phyloP scores from a whole-genome alignment of 176 grass and related monocot species.

The Tillandsia fasciculata region DNA sequence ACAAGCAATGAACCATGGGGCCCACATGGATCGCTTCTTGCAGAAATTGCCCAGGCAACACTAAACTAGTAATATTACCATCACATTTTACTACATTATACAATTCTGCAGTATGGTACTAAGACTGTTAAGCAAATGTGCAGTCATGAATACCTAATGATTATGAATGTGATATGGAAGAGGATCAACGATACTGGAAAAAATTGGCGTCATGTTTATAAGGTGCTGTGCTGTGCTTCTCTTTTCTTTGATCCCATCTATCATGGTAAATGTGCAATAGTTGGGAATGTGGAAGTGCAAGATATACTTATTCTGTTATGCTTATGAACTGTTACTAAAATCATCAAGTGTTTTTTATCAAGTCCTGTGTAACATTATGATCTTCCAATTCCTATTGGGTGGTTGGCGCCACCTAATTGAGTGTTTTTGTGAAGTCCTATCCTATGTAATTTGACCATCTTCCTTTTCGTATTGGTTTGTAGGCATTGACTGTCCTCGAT shows the following conservation, averaged over 20 bases:
- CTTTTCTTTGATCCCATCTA: conserved; percentile 1
- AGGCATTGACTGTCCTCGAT: conserved; percentile 91
- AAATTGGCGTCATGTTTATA: conserved; percentile 99
- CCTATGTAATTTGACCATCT: neutral
- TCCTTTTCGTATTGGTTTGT: neutral
- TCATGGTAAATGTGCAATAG: neutral
- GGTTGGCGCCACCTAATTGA: neutral
- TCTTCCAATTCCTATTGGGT: neutral
- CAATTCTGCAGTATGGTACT: neutral
- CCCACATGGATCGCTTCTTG: conserved; percentile 82
- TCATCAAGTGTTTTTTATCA: neutral
- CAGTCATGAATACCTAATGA: conserved; percentile 95
- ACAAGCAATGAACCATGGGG: conserved; percentile 99
- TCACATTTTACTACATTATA: neutral
- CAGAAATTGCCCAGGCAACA: conserved; percentile 78
- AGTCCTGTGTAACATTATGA: neutral
- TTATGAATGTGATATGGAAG: conserved; percentile 98
- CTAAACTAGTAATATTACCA: conserved; percentile 55
- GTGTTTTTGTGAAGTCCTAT: neutral
- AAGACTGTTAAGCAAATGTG: conserved; percentile 19
- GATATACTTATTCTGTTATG: neutral
- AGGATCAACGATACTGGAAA: conserved; percentile 94
- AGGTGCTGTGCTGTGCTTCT: conserved; percentile 38
- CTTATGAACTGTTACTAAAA: neutral
- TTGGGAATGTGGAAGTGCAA: too few species aligned